These are phyloP conservation scores for Hypoxylon lenormandii DNA, from an alignment of 495 filamentous ascomycete species.

Conservation along the genomic window DNA sequence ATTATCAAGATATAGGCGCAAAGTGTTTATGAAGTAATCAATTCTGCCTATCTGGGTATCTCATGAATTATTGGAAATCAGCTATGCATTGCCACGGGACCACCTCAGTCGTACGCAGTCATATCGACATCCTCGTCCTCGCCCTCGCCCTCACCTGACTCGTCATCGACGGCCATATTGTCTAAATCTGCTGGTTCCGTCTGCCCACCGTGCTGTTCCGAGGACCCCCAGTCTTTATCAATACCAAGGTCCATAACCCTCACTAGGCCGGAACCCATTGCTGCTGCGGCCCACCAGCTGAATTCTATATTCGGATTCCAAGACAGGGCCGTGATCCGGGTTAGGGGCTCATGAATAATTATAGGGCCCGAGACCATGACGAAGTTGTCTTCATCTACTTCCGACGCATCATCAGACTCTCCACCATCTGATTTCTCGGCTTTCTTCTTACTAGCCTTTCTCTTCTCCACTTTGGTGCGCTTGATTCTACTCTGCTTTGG, in stretches of 20 bases:
- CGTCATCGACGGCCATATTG: slow-evolving; percentile 10
- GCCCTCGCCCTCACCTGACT: slow-evolving; percentile 22
- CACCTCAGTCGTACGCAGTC: slow-evolving; percentile 5
- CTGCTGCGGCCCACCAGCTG: slow-evolving; percentile 66
- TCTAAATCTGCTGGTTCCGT: slow-evolving; percentile 8
- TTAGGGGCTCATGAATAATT: slow-evolving; percentile 59
- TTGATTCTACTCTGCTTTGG: slow-evolving; percentile 62
- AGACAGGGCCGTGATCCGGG: slow-evolving; percentile 57
- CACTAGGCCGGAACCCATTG: slow-evolving; percentile 63
- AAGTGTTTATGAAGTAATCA: not conserved
- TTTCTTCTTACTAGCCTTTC: slow-evolving; percentile 68
- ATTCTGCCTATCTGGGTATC: slow-evolving; percentile 13
- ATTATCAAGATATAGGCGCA: not conserved
- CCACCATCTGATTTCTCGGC: slow-evolving; percentile 50
- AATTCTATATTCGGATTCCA: slow-evolving; percentile 64
- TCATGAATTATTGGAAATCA: not conserved
- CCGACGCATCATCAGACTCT: slow-evolving; percentile 31
- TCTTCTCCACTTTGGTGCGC: slow-evolving; percentile 61
- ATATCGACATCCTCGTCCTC: slow-evolving; percentile 38
- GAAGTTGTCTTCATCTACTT: slow-evolving; percentile 40
- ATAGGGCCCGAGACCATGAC: slow-evolving; percentile 54
- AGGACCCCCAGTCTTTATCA: slow-evolving; percentile 10
- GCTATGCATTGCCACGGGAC: not conserved
- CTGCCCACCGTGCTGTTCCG: slow-evolving; percentile 16
- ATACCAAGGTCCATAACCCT: slow-evolving; percentile 62